Base-by-base conservation (phyloP, 179 eudicot genomes). In the Heliamphora pulchella region DNA sequence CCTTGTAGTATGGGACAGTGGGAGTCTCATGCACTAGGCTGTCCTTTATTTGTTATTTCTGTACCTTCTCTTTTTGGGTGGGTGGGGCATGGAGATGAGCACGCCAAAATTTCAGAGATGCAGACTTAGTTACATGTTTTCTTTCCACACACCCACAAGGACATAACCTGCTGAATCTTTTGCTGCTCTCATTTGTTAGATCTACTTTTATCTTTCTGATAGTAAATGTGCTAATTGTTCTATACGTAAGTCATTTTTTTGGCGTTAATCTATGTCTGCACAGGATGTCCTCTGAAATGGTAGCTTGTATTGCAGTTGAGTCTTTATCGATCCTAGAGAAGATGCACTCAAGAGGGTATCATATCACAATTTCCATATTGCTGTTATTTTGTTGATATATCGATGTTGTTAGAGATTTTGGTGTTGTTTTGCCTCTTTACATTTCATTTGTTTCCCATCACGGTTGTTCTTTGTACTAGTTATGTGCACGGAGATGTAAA, bases 211-310 rank as follows among this genome's bases (percentile, higher is more conserved):
- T 68, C 50, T 18, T 68, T 68, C n/a, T 41, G 48, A 13, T 43
- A 44, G n/a, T 9, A 18, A 76, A 3, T 76, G 79, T 20, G 55
- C 55, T 22, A 11, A 48, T 20, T 46, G 47, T 22, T 55, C 9
- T 8, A 47, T 43, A 8, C 4, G 17, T 31, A 8, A 4, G 58
- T 62, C 64, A 3, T 59, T 48, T 54, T 44, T 77, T 61, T 68
- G 72, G 43, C 17, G 39, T 69, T 50, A 8, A 43, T n/a, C 51
- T 71, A n/a, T 82, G 53, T 87, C 79, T 71, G 70, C 43, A 50
- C 94, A 93, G 97, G 89, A 91, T 93, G 97, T 87, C 97, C 39
- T 82, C 88, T 41, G 94, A 93, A 83, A 93, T 93, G 96, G 94
- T 92, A 68, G 88, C 96, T 57, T 93, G 97, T 77, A 93, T 93